Base-by-base conservation (phyloP, 768 basidiomycete species). In the Auricularia heimuer region DNA sequence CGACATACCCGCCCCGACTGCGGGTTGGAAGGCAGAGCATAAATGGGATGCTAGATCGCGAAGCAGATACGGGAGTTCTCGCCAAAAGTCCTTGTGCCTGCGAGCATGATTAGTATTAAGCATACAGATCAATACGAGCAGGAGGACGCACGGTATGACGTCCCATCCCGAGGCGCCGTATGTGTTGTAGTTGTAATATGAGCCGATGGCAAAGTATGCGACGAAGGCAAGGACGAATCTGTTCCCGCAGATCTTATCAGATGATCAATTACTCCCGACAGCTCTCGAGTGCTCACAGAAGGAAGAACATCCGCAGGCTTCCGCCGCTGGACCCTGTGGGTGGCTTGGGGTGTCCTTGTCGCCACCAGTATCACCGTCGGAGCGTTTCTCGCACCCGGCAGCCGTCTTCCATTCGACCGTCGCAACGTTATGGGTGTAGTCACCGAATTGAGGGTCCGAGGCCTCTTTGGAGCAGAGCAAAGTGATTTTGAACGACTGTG, bases 111-210 rank as follows among this genome's bases (percentile, higher is more conserved):
- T 14, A 42, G 39, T 14, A 42, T 42, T 4, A 14, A 14, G 39
- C 39, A 42, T 29, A 29, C 29, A 14, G 39, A 4, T 7, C 39
- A 42, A 14, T 42, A 14, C 8, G 39, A 42, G 29, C 39, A 42
- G 39, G 39, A 7, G 12, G 39, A 42, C 39, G 39, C 39, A 42
- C 90, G 91, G 92, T 73, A 94, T 85, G 63, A 94, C 80, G 74
- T 94, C 92, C 73, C 79, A 77, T 14, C 93, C 93, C 33, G 85
- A 82, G 8, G 92, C 89, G 21, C 92, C 92, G 72, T 94, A 95
- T 21, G 85, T 90, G 4, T 88, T 84, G 70, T 92, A 93, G 70
- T 95, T 94, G 76, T 91, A 88, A 74, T 93, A 95, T 8, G 88
- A 88, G 21, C 93, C 93, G 33, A 93, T 73, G 1, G 72, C 82